Conservation (phyloP, 176 grass and related monocot species). For the Typha latifolia region DNA sequence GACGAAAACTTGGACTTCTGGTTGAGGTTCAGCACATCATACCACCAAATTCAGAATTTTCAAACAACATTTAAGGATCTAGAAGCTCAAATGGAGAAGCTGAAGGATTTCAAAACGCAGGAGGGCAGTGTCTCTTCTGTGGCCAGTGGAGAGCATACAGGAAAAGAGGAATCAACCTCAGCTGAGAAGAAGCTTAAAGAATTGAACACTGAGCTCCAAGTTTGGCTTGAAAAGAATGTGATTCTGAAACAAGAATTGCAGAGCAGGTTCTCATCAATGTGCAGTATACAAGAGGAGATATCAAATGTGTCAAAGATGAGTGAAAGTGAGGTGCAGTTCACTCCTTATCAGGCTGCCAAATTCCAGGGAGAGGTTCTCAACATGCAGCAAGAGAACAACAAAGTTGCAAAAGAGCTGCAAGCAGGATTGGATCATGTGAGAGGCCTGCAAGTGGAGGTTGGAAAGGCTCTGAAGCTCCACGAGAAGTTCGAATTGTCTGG, state of each 20-base stretch:
- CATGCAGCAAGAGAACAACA: slow-evolving; percentile 69
- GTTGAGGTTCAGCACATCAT: slow-evolving; percentile 67
- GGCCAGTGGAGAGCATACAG: slow-evolving; percentile 26
- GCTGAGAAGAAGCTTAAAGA: slow-evolving; percentile 58
- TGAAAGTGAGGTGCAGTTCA: slow-evolving; percentile 31
- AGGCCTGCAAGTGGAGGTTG: slow-evolving; percentile 49
- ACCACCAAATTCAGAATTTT: slow-evolving; percentile 53
- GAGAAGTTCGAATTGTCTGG: slow-evolving; percentile 42
- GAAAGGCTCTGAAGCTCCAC: slow-evolving; percentile 42
- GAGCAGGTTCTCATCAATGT: slow-evolving; percentile 50
- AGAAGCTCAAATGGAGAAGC: slow-evolving; percentile 41
- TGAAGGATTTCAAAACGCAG: slow-evolving; percentile 26
- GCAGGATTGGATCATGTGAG: slow-evolving; percentile 55
- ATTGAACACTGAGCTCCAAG: slow-evolving; percentile 63
- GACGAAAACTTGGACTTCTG: slow-evolving; percentile 65
- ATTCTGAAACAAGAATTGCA: slow-evolving; percentile 57
- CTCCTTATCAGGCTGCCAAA: slow-evolving; percentile 39
- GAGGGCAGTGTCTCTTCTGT: slow-evolving; percentile 15
- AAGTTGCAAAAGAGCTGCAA: slow-evolving; percentile 59
- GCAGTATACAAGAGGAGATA: slow-evolving; percentile 59
- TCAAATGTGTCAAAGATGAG: slow-evolving; percentile 24
- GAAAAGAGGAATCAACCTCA: slow-evolving; percentile 28
- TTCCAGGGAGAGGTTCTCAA: slow-evolving; percentile 66
- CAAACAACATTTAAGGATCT: slow-evolving; percentile 48
- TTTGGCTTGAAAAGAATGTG: slow-evolving; percentile 71